phyloP scores from a whole-genome alignment of 139 green algal genomes.

The Pycnococcus provasolii region DNA sequence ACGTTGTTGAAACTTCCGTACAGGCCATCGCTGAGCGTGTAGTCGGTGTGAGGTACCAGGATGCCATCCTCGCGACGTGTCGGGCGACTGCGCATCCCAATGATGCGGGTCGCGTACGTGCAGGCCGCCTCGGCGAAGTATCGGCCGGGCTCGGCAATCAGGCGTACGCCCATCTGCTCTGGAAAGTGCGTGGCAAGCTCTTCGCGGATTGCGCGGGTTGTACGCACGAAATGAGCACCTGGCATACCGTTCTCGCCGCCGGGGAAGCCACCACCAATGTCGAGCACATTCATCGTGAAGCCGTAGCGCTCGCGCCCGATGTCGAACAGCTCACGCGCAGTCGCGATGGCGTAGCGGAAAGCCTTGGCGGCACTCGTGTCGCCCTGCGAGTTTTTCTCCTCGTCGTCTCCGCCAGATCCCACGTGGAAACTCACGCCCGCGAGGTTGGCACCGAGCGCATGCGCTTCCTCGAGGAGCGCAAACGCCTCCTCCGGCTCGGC shows the following conservation, averaged over 20 bases:
- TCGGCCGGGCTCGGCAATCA: conserved; percentile 91
- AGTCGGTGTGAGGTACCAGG: conserved; percentile 43
- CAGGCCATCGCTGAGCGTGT: conserved; percentile 82
- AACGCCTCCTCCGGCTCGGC: conserved; percentile 54
- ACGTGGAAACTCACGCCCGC: conserved; percentile 93
- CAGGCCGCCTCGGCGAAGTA: conserved; percentile 88
- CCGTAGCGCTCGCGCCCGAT: conserved; percentile 47
- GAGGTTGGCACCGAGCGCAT: conserved; percentile 52
- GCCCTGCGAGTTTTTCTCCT: neutral
- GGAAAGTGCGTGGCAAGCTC: conserved; percentile 79
- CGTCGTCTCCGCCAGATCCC: conserved; percentile 51
- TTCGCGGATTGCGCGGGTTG: conserved; percentile 59
- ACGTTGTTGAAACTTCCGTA: conserved; percentile 97
- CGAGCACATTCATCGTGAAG: conserved; percentile 76
- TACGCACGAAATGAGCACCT: too few species aligned
- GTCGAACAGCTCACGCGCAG: conserved; percentile 62
- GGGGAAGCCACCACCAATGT: conserved; percentile 92
- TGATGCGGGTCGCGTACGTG: conserved; percentile 68
- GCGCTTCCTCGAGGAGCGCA: conserved; percentile 44
- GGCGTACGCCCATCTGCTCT: conserved; percentile 42
- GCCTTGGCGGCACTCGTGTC: conserved; percentile 43
- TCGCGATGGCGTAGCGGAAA: conserved; percentile 60
- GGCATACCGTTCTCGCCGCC: conserved; percentile 34
- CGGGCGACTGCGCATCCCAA: conserved; percentile 54
- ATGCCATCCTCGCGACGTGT: neutral